Evolutionary conservation across 495 filamentous ascomycete species (phyloP), one percentile per base, ranked within the genome.

Genomic region (Cairneyella variabilis): DNA sequence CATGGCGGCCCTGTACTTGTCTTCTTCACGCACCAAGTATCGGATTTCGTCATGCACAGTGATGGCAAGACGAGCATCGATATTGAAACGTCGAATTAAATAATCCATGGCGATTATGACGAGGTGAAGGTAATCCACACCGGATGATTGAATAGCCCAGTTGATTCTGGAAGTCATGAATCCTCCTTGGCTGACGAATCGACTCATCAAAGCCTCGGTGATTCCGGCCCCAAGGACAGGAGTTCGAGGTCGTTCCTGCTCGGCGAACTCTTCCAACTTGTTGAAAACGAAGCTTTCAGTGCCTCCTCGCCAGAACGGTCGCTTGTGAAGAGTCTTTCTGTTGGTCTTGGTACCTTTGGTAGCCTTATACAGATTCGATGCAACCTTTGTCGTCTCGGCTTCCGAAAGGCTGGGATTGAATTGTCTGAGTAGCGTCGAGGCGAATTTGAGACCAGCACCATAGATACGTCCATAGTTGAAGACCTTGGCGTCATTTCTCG

Each of bases 391-490:
- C 0, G 92, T 91, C 63, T 95, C 74, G 36, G 74, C 69, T 46
- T 97, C 93, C 0, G 83, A 82, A 23, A 97, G 73, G 38, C 65
- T 73, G 10, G 93, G 90, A 61, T 97, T 97, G 70, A 97, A 99
- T 62, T 97, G 91, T 17, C 89, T 79, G 20, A 99, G 78, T 2
- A 99, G 74, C 9, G 88, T 91, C 14, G 86, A 83, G 3, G 93
- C 93, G 66, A 97, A 99, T 58, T 89, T 96, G 42, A 96, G 72
- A 8, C 93, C 93, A 30, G 93, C 93, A 30, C 93, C 93, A 61
- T 99, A 99, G 44, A 99, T 99, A 21, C 93, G 89, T 10, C 93
- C 93, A 62, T 97, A 99, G 67, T 97, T 99, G 72, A 99, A 99
- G 3, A 99, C 82, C 65, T 99, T 99, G 17, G 93, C 93, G 65